These are phyloP conservation scores for Zymoseptoria crescenta DNA, from an alignment of 2,329 filamentous ascomycete species.

Conservation along the genomic window DNA sequence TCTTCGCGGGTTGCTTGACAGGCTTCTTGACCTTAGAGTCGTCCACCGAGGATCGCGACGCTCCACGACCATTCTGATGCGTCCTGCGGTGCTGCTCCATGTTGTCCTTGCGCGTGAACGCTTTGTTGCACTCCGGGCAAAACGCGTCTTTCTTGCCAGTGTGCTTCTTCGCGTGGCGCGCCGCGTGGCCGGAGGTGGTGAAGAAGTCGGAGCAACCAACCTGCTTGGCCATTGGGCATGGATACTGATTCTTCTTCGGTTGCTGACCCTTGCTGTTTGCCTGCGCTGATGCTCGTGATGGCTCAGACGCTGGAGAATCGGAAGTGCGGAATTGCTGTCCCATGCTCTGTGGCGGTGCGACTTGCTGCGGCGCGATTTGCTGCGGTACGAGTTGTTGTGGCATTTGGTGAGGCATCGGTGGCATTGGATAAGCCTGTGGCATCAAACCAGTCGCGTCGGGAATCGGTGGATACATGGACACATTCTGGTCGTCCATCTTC, in stretches of 20 bases:
- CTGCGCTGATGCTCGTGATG: conserved; percentile 34
- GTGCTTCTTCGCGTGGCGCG: conserved; percentile 76
- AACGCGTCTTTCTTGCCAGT: conserved; percentile 71
- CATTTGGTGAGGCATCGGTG: conserved; percentile 16
- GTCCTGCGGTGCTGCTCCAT: conserved; percentile 81
- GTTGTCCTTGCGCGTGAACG: conserved; percentile 75
- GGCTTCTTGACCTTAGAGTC: conserved; percentile 39
- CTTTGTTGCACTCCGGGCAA: conserved; percentile 65
- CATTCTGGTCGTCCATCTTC: conserved; percentile 30
- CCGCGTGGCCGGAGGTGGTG: conserved; percentile 78
- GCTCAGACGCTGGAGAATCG: conserved; percentile 47
- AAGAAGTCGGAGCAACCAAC: conserved; percentile 71
- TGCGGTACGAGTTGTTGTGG: conserved; percentile 7
- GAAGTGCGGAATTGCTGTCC: conserved; percentile 11
- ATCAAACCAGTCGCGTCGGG: conserved; percentile 26
- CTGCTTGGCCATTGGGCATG: conserved; percentile 63
- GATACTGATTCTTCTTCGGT: conserved; percentile 59
- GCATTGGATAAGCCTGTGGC: conserved; percentile 27
- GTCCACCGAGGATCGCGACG: conserved; percentile 34
- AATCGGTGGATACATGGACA: conserved; percentile 31
- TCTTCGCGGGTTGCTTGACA: conserved; percentile 30
- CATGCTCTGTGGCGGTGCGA: conserved; percentile 5
- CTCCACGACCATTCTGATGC: conserved; percentile 50
- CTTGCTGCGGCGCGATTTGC: conserved; percentile 3
- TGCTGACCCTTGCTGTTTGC: conserved; percentile 33